phyloP scores from a whole-genome alignment of 1,284 basidiomycete genomes.

The Irpex lacteus region DNA sequence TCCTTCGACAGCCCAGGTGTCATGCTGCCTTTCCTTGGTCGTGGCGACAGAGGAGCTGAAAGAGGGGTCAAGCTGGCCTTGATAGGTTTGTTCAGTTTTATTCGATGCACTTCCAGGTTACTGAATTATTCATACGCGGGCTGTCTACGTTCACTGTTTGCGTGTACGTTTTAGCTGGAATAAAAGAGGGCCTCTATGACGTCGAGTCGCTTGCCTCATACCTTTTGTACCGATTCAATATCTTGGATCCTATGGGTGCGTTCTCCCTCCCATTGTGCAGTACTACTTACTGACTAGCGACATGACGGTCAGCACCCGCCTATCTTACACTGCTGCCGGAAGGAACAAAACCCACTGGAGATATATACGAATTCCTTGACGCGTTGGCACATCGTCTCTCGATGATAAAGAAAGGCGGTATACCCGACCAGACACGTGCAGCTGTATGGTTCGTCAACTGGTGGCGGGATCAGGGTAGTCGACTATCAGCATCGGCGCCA shows the following conservation, averaged over 20 bases:
- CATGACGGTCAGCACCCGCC: conserved; percentile 49
- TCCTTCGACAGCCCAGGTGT: conserved; percentile 96
- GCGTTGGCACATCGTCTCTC: conserved; percentile 72
- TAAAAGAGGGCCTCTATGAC: conserved; percentile 93
- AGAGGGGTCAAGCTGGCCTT: conserved; percentile 90
- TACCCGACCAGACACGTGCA: conserved; percentile 67
- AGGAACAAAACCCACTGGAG: conserved; percentile 50
- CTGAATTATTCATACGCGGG: conserved; percentile 21
- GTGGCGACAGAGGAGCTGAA: conserved; percentile 81
- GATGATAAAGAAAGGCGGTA: conserved; percentile 79
- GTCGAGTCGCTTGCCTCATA: conserved; percentile 84
- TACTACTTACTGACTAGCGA: conserved; percentile 7
- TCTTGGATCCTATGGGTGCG: conserved; percentile 70
- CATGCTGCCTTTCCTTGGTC: conserved; percentile 95
- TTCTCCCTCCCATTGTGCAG: conserved; percentile 10
- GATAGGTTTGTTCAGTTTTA: conserved; percentile 59
- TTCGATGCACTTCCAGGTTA: neutral
- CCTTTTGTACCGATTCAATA: conserved; percentile 84
- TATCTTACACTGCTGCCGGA: conserved; percentile 65
- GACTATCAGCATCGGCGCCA: conserved; percentile 37
- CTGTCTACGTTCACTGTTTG: conserved; percentile 3
- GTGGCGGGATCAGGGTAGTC: conserved; percentile 78
- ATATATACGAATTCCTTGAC: conserved; percentile 64
- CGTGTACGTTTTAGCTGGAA: conserved; percentile 69
- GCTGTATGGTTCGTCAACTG: conserved; percentile 79